Evolutionary conservation across 768 basidiomycete genomes (phyloP), one percentile per base, ranked within the genome.

Genomic region (Phaeotremella skinneri): DNA sequence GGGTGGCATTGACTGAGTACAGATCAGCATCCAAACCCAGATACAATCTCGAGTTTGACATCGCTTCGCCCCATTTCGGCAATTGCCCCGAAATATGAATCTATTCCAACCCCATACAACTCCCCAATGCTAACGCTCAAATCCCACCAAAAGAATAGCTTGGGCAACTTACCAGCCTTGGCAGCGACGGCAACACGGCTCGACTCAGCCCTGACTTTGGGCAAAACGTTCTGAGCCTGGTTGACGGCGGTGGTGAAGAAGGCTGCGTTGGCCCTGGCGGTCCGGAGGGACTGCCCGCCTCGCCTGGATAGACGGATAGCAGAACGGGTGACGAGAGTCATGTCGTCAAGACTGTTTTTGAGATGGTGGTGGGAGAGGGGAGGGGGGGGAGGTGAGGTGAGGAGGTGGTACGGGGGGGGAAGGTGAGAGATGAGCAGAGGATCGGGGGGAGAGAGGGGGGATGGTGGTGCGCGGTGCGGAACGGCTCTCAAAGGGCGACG

Each of bases 1-100:
- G 92, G 64, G 83, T 49, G 53, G 65, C 37, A 57, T 59, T 31
- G 48, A 61, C 67, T 73, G 49, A 21, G 41, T 49, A 21, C 47
- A 49, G 23, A 11, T 11, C 17, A 23, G 47, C 23, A 41, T 41
- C 37, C 37, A n/a, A 41, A 41, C 13, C 13, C 37, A 41, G 37
- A 41, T 41, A n/a, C 37, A 41, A n/a, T n/a, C n/a, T n/a, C n/a
- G n/a, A n/a, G n/a, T n/a, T n/a, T n/a, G n/a, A n/a, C n/a, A n/a
- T n/a, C n/a, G n/a, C n/a, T n/a, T n/a, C n/a, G n/a, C n/a, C n/a
- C n/a, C n/a, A n/a, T n/a, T n/a, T n/a, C n/a, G n/a, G n/a, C n/a
- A n/a, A n/a, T n/a, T n/a, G n/a, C n/a, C n/a, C n/a, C n/a, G n/a
- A n/a, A n/a, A n/a, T n/a, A n/a, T n/a, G n/a, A n/a, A n/a, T n/a